Base-by-base conservation (phyloP, 108 stramenopile genomes). In the Nitzschia palea region DNA sequence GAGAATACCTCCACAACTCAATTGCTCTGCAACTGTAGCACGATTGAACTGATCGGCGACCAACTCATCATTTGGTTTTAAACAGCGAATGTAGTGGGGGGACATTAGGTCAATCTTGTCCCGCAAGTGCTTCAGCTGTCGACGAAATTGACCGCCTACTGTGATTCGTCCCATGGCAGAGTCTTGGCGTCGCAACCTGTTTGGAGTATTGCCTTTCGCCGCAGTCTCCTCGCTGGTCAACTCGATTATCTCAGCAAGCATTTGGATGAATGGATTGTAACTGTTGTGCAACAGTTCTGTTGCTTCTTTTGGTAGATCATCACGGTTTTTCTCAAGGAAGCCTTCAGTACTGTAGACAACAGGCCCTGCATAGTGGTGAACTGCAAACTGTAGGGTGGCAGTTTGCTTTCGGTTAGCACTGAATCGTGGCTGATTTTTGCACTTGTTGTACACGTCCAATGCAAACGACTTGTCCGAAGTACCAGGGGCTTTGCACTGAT, bases 301-400 rank as follows among this genome's bases (percentile, higher is more conserved):
- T n/a, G 80, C 71, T 66, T 95, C 93, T 61, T 89, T 92, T 37
- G 82, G 89, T 1, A 98, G 79, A 59, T 93, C 90, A 67, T 98
- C 97, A 35, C 87, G 85, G 68, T 98, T 98, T 78, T 96, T 96
- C 43, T 90, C 94, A 35, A 91, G 61, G 66, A 98, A 97, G 20
- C 84, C 84, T 26, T 80, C 80, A 8, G 91, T 73, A 31, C 66
- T 81, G 81, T 98, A 98, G 57, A 88, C 86, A 26, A 98, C 97
- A 18, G 77, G 70, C 35, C 94, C 94, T 55, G 93, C 94, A 53
- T 94, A 97, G 67, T 95, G 93, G 27, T 86, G 80, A 40, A 93
- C 73, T 27, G 83, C 73, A 70, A 94, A 95, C 27, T 82, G 67
- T 22, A 78, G 73, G 22, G 58, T 57, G 20, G 87, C 88, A 56